Percentiles rank a stretch among this genome's conserved stretches.
Evolutionary conservation across 345 rosid species (phyloP).

Genomic region (Populus davidiana): DNA sequence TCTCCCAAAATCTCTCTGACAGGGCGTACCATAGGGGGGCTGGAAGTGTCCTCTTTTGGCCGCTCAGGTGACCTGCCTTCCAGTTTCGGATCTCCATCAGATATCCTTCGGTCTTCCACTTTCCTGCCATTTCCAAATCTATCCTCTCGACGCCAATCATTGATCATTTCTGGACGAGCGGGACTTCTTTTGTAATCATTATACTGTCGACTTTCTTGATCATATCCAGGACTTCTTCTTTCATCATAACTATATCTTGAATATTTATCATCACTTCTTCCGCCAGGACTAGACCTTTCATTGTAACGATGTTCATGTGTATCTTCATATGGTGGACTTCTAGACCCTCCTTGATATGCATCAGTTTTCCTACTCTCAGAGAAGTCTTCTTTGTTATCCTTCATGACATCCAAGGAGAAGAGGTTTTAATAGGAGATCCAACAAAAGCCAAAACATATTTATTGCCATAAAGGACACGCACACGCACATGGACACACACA

Average conservation of each 20-base stretch:
- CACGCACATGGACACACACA: too few species aligned
- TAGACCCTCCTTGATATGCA: conserved; percentile 62
- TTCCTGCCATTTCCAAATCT: conserved; percentile 75
- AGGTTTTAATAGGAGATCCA: background rate
- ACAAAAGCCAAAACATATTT: background rate
- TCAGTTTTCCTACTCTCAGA: conserved; percentile 45
- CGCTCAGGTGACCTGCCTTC: conserved; percentile 77
- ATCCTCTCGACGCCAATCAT: conserved; percentile 92
- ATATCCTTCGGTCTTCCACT: conserved; percentile 47
- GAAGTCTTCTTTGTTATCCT: conserved; percentile 74
- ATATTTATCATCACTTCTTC: conserved; percentile 54
- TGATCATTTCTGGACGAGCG: conserved; percentile 65
- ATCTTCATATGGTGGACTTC: conserved; percentile 84
- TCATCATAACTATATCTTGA: conserved; percentile 44
- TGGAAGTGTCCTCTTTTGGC: conserved; percentile 56
- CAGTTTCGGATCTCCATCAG: conserved; percentile 53
- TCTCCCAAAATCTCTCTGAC: conserved; percentile 93
- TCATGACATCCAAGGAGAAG: conserved; percentile 18
- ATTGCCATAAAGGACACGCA: background rate
- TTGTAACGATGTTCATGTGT: conserved; percentile 60
- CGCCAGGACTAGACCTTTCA: conserved; percentile 84
- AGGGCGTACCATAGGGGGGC: conserved; percentile 81
- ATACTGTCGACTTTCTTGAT: conserved; percentile 53
- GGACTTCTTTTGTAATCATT: conserved; percentile 61
- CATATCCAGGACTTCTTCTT: conserved; percentile 68